These are phyloP conservation scores for Allium sativum DNA, from an alignment of 106 monocot genomes.

Conservation along the genomic window DNA sequence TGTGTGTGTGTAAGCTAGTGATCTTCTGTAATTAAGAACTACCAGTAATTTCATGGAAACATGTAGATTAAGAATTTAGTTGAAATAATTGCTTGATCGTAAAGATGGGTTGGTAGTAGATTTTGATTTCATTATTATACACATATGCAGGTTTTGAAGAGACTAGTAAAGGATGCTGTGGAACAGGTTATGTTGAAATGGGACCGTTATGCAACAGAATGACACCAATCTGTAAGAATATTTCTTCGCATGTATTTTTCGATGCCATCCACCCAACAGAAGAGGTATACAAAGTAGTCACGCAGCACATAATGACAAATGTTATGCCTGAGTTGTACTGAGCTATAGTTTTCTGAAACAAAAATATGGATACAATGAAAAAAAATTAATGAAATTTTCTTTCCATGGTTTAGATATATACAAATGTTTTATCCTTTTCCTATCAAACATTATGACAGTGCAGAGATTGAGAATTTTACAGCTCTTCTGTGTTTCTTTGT, in stretches of 20 bases:
- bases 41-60: neutral
- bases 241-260: conserved; percentile 23
- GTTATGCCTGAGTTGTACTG: conserved; percentile 8
- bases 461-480: too few relatives aligned
- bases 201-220: conserved; percentile 28
- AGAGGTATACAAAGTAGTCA: conserved; percentile 19
- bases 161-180: conserved; percentile 37
- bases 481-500: too few relatives aligned
- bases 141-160: conserved; percentile 27
- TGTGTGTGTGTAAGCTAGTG: neutral
- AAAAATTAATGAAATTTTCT: too few relatives aligned
- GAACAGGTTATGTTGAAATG: conserved; percentile 32
- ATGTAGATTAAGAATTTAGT: neutral
- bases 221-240: conserved; percentile 19
- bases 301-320: conserved; percentile 14
- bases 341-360: neutral
- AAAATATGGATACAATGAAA: too few relatives aligned
- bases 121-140: neutral
- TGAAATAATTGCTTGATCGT: neutral
- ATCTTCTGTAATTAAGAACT: neutral
- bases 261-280: conserved; percentile 42
- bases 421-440: too few relatives aligned
- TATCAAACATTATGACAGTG: too few relatives aligned
- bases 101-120: neutral
- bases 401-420: too few relatives aligned